These are phyloP conservation scores for Circinella umbellata DNA, from an alignment of 371 early-diverging fungal genomes.

Conservation along the genomic window DNA sequence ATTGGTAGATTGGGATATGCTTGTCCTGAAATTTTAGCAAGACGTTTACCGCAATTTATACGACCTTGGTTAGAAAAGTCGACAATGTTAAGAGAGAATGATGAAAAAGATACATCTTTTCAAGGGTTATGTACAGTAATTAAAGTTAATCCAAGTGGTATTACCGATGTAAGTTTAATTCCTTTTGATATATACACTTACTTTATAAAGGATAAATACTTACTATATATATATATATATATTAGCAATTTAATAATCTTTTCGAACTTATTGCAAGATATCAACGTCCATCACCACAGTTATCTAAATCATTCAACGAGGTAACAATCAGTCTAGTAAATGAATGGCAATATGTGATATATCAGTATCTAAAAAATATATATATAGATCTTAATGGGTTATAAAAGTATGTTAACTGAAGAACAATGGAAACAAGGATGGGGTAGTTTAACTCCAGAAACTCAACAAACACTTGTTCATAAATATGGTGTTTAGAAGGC, in stretches of 20 bases:
- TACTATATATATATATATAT: neutral
- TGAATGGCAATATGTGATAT: neutral
- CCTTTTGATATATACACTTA: neutral
- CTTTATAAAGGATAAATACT: neutral
- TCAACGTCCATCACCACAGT: slow-evolving; percentile 64
- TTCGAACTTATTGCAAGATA: slow-evolving; percentile 73
- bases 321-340: slow-evolving; percentile 21
- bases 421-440: slow-evolving; percentile 66
- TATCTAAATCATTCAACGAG: slow-evolving; percentile 66
- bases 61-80: slow-evolving; percentile 74
- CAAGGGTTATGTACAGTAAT: slow-evolving; percentile 87
- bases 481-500: slow-evolving; percentile 3
- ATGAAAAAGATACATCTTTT: slow-evolving; percentile 93
- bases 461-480: slow-evolving; percentile 13
- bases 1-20: slow-evolving; percentile 89
- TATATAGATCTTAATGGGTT: slow-evolving; percentile 62
- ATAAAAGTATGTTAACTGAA: slow-evolving; percentile 67
- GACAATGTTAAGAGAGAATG: slow-evolving; percentile 74
- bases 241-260: slow-evolving; percentile 66
- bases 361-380: neutral
- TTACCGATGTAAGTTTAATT: slow-evolving; percentile 46
- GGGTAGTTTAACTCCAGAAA: slow-evolving; percentile 21
- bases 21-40: slow-evolving; percentile 72
- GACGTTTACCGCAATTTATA: slow-evolving; percentile 69
- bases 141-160: slow-evolving; percentile 78